A percentile compares a stretch with the other conserved stretches of the same genome.
phyloP scores from a whole-genome alignment of 345 rosid genomes.

The Lenwebbia sp. region DNA sequence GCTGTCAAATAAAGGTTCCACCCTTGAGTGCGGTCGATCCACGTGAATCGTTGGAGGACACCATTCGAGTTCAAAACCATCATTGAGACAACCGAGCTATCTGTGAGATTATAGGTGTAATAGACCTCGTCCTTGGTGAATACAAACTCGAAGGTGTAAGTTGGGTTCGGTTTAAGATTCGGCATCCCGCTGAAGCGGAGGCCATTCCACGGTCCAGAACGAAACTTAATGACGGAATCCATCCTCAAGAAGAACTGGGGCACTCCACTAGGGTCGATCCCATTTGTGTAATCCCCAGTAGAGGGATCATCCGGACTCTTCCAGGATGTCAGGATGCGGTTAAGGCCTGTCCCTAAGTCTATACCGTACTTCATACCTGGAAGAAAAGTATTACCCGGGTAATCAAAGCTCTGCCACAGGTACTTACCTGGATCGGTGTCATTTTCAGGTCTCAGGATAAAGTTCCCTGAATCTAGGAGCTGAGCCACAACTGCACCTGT shows the following conservation, averaged over 20 bases:
- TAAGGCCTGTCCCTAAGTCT: constrained; percentile 11
- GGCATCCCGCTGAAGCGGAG: constrained; percentile 37
- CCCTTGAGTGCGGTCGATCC: constrained; percentile 2
- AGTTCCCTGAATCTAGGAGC: constrained; percentile 35
- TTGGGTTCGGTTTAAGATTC: constrained; percentile 19
- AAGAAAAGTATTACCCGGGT: constrained; percentile 30
- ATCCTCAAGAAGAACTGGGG: constrained; percentile 22
- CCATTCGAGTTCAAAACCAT: constrained; percentile 12
- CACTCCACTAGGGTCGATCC: constrained; percentile 17
- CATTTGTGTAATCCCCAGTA: constrained; percentile 13
- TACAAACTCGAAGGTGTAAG: constrained; percentile 17
- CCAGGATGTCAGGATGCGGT: constrained; percentile 28
- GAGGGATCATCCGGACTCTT: constrained; percentile 23
- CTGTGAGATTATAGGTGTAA: constrained; percentile 15
- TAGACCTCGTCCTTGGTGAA: constrained; percentile 13
- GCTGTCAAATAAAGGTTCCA: constrained; percentile 24
- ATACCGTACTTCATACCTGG: constrained; percentile 45
- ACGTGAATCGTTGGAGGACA: constrained; percentile 8
- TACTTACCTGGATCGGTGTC: not conserved
- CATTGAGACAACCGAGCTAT: constrained; percentile 11
- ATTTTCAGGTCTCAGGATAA: constrained; percentile 20
- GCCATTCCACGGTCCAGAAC: constrained; percentile 50
- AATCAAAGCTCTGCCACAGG: constrained; percentile 53
- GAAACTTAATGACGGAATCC: not conserved
- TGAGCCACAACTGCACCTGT: constrained; percentile 14